phyloP scores from a whole-genome alignment of 2,329 filamentous ascomycete species.

The Westerdykella ornata region DNA sequence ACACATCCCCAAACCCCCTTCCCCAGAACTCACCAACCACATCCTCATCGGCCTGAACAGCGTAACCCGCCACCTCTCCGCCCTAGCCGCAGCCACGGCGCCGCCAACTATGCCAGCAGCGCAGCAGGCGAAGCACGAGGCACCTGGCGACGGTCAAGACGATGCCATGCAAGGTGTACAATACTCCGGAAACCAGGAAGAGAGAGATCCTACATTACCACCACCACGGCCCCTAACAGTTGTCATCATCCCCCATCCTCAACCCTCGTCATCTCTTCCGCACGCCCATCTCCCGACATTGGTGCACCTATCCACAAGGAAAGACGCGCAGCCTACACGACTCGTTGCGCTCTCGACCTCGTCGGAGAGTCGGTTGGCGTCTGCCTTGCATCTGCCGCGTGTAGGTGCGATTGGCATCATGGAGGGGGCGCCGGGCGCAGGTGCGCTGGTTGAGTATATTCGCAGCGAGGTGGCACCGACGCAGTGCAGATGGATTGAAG shows the following conservation, averaged over 20 bases:
- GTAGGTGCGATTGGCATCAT: slow-evolving; percentile 59
- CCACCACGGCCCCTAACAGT: slow-evolving; percentile 11
- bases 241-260: slow-evolving; percentile 30
- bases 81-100: slow-evolving; percentile 27
- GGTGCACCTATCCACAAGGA: slow-evolving; percentile 19
- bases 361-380: slow-evolving; percentile 53
- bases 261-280: slow-evolving; percentile 26
- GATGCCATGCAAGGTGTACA: not conserved
- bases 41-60: slow-evolving; percentile 60
- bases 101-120: slow-evolving; percentile 8
- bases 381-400: slow-evolving; percentile 54
- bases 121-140: not conserved
- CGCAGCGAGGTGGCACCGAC: slow-evolving; percentile 48
- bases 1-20: slow-evolving; percentile 32
- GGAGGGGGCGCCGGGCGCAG: slow-evolving; percentile 51
- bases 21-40: slow-evolving; percentile 45
- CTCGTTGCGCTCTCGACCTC: slow-evolving; percentile 58
- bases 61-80: slow-evolving; percentile 55
- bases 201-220: not conserved
- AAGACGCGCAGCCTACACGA: slow-evolving; percentile 39
- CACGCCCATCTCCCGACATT: slow-evolving; percentile 33
- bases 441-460: slow-evolving; percentile 53
- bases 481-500: slow-evolving; percentile 52
- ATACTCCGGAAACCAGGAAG: not conserved
- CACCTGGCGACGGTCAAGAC: not conserved